phyloP scores from a whole-genome alignment of 164 flowering plant species.

The Nelumbo lutea region DNA sequence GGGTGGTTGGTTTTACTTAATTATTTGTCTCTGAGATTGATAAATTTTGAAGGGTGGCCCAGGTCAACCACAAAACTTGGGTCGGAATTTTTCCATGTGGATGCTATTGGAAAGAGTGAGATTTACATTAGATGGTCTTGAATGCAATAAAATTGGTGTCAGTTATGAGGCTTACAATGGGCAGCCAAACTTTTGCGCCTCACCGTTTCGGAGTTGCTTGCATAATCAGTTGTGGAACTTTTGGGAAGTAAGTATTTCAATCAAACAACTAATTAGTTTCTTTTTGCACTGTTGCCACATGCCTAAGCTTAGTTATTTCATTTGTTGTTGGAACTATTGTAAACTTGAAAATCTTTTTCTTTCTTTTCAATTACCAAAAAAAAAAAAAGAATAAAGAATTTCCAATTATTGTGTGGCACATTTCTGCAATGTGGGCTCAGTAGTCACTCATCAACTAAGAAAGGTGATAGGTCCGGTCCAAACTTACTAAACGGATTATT shows the following conservation, averaged over 20 bases:
- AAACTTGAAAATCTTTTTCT: background rate
- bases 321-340: background rate
- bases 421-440: too few relatives aligned
- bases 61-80: conserved; percentile 70
- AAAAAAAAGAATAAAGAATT: too few relatives aligned
- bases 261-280: background rate
- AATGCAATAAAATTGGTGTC: conserved; percentile 94
- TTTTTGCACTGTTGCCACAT: background rate
- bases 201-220: conserved; percentile 88
- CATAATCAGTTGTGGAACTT: conserved; percentile 91
- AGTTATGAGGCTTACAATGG: conserved; percentile 82
- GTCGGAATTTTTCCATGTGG: conserved; percentile 79
- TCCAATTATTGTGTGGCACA: too few relatives aligned
- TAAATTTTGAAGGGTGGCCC: conserved; percentile 45
- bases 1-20: background rate
- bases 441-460: too few relatives aligned
- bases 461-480: too few relatives aligned
- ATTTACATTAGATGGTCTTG: conserved; percentile 83
- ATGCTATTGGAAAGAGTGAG: conserved; percentile 94
- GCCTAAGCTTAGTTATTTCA: background rate
- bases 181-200: conserved; percentile 83
- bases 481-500: too few relatives aligned
- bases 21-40: conserved; percentile 14
- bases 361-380: background rate
- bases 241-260: conserved; percentile 56